Evolutionary conservation across 805 yeast genomes (phyloP), one percentile per base, ranked within the genome.

Genomic region (Wickerhamomyces mucosus): DNA sequence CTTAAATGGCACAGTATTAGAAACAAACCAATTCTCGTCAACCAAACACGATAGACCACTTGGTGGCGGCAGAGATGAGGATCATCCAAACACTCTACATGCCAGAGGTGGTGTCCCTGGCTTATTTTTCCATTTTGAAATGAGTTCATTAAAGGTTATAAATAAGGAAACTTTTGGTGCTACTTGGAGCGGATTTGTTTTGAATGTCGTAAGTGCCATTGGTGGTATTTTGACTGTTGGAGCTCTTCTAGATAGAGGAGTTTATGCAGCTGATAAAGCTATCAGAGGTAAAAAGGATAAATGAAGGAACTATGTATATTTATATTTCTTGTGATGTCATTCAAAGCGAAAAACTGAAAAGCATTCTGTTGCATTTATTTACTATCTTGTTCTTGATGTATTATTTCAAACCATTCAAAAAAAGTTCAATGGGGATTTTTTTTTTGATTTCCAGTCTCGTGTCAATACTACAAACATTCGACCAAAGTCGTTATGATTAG

Each of bases 151-250:
- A 64, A 85, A 86, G 52, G 86, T 92, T 31, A 82, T 88, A 48
- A 85, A 89, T 58, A 67, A 73, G 36, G 94, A 92, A 55, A 76
- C 59, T 29, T 65, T 64, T 36, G 53, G 55, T 13, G 79, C 77
- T 51, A 69, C 92, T 2, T 81, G 92, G 78, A 78, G 88, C 19
- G 82, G 86, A 2, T 86, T 88, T 51, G 48, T 85, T 17, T 61
- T 86, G 37, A 85, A 88, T 21, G 83, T 82, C 18, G 74, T 92
- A 42, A 80, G 95, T 34, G 84, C 94, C 7, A 69, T 89, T 25
- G 97, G 96, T 8, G 96, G 97, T 29, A 86, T 92, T 9, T 63
- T 92, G 37, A 88, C 96, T 18, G 86, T 89, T 18, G 97, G 95
- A 8, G 79, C 96, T 0, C 73, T 88, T 22, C 56, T 88, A 28